Base-by-base conservation (phyloP, 2,329 filamentous ascomycete genomes). In the Teratosphaeria zuluensis region DNA sequence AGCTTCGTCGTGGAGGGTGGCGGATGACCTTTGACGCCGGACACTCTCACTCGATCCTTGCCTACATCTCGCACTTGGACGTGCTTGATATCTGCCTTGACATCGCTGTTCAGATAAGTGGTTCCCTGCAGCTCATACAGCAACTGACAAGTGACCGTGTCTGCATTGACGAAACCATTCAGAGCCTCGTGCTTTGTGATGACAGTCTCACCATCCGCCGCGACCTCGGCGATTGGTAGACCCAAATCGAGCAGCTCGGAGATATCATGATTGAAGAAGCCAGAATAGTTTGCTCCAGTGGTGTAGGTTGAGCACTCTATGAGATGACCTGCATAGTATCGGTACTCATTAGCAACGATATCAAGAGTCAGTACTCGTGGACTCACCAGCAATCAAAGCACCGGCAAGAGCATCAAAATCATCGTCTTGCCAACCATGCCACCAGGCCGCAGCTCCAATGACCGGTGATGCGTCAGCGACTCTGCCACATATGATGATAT, bases 101-200 rank as follows among this genome's bases (percentile, higher is more conserved):
- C 80, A 62, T 83, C 81, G 1, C 76, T 78, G 68, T 83, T 82
- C 69, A 77, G 79, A 66, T 84, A 84, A 69, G 76, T 77, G 1
- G 76, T 78, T 2, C 80, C 80, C 59, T 81, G 79, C 19, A 81
- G 75, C 65, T 81, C 79, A 63, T 81, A 82, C 4, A 82, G 62
- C 5, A 82, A 69, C 59, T 83, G 80, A 11, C 75, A 78, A 0
- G 76, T 77, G 52, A 79, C 76, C 1, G 80, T 82, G 58, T 81
- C 76, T 12, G 77, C 74, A 0, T 73, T 72, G 4, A 74, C 70
- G 53, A 66, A 66, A 46, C 74, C 73, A 31, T 67, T 69, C 42
- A 71, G 68, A 1, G 64, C 66, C 21, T 69, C 63, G 54, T 72
- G 71, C 62, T 74, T 75, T 11, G 67, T 65, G 54, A 72, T 68